Conservation (phyloP, 2,329 filamentous ascomycete genomes). For the Aspergillus carbonarius region DNA sequence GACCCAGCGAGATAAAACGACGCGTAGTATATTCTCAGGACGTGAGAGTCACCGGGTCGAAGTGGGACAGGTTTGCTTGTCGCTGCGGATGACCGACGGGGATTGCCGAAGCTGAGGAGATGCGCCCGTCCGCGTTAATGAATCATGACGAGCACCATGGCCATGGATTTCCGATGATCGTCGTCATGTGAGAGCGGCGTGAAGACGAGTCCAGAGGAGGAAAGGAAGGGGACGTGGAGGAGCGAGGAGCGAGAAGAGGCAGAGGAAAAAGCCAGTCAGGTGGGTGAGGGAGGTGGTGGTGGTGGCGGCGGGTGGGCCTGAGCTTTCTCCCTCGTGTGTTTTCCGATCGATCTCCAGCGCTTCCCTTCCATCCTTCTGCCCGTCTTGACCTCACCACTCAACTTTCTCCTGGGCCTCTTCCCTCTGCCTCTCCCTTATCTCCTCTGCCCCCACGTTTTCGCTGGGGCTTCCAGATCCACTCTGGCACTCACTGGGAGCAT, state of each 20-base stretch:
- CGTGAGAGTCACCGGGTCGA: background rate
- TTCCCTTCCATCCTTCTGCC: background rate
- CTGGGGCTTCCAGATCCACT: background rate
- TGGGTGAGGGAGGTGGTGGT: background rate
- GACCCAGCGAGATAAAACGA: background rate
- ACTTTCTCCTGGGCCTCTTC: background rate
- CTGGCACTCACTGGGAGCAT: background rate
- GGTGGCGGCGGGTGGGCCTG: background rate
- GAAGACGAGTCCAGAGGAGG: background rate
- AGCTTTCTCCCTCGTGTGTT: slow-evolving; percentile 3
- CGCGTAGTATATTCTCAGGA: background rate
- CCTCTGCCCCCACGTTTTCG: background rate
- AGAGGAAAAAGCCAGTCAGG: background rate
- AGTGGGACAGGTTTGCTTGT: background rate
- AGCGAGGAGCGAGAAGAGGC: background rate
- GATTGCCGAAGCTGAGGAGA: background rate
- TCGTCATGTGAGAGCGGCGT: background rate
- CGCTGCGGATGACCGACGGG: background rate
- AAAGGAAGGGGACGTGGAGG: background rate
- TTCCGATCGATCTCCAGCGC: background rate
- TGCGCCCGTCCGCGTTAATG: background rate
- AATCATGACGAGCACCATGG: background rate
- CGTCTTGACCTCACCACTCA: slow-evolving; percentile 17
- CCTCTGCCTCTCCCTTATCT: background rate
- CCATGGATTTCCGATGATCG: background rate